These are phyloP conservation scores for Blumeriella jaapii DNA, from an alignment of 2,329 filamentous ascomycete species.

Conservation along the genomic window DNA sequence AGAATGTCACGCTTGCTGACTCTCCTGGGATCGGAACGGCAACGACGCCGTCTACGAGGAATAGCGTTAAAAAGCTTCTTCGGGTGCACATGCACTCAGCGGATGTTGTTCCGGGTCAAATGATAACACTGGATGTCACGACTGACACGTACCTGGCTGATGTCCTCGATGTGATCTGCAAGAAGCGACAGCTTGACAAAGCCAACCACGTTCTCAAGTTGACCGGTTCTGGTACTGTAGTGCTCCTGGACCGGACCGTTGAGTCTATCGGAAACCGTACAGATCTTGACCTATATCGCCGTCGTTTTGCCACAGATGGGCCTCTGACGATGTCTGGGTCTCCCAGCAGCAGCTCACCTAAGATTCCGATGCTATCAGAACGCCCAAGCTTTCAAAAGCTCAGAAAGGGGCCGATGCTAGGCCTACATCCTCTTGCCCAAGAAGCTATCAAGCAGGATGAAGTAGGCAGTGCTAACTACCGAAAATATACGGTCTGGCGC, in stretches of 20 bases:
- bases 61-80: conserved; percentile 56
- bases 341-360: conserved; percentile 55
- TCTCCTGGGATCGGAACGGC: conserved; percentile 34
- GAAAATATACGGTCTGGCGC: conserved; percentile 69
- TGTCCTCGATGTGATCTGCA: conserved; percentile 67
- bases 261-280: conserved; percentile 65
- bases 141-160: conserved; percentile 77
- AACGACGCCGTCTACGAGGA: conserved; percentile 28
- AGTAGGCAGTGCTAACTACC: conserved; percentile 48
- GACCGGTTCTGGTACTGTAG: conserved; percentile 61
- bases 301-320: conserved; percentile 65
- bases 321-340: conserved; percentile 57
- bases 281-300: conserved; percentile 64
- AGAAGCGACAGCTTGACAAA: conserved; percentile 68
- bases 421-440: conserved; percentile 55
- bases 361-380: conserved; percentile 38
- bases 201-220: conserved; percentile 69
- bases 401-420: conserved; percentile 45
- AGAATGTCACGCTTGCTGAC: conserved; percentile 43
- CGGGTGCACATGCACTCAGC: conserved; percentile 60
- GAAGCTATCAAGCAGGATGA: conserved; percentile 50
- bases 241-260: conserved; percentile 66
- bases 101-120: conserved; percentile 60
- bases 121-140: conserved; percentile 63
- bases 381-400: conserved; percentile 33